A percentile compares a stretch with the other conserved stretches of the same genome.
phyloP scores from a whole-genome alignment of 2,329 filamentous ascomycete genomes.

The Thelonectria blattea region DNA sequence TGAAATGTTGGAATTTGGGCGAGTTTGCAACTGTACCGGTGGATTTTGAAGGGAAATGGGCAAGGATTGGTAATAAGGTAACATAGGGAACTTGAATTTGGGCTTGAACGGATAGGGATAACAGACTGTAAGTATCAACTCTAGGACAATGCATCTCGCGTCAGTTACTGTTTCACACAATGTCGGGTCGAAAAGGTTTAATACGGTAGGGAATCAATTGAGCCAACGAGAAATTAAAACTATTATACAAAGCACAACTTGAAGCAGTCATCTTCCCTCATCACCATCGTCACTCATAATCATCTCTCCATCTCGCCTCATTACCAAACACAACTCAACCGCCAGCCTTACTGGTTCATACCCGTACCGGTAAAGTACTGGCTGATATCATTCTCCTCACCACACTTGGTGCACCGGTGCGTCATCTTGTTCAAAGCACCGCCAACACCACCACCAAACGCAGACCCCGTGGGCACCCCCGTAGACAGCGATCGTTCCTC shows the following conservation, averaged over 20 bases:
- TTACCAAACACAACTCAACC: neutral
- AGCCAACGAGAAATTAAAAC: neutral
- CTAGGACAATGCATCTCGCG: no score
- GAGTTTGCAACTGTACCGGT: neutral
- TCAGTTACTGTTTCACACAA: neutral
- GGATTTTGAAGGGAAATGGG: no score
- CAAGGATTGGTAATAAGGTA: no score
- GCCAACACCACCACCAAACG: neutral
- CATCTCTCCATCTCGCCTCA: neutral
- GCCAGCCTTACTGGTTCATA: neutral
- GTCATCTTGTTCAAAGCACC: neutral
- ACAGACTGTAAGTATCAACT: no score
- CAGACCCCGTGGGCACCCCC: neutral
- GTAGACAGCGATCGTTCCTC: neutral
- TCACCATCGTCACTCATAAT: neutral
- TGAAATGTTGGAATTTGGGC: no score
- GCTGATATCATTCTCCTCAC: conserved; percentile 1
- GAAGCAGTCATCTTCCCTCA: no score
- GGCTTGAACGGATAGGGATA: no score
- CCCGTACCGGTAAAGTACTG: neutral
- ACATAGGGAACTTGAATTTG: no score
- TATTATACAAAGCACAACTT: neutral
- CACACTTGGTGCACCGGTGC: neutral
- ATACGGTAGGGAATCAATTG: neutral
- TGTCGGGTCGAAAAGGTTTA: neutral